Evolutionary conservation across 2,329 filamentous ascomycete species (phyloP).

Genomic region (Rhynchosporium secalis): DNA sequence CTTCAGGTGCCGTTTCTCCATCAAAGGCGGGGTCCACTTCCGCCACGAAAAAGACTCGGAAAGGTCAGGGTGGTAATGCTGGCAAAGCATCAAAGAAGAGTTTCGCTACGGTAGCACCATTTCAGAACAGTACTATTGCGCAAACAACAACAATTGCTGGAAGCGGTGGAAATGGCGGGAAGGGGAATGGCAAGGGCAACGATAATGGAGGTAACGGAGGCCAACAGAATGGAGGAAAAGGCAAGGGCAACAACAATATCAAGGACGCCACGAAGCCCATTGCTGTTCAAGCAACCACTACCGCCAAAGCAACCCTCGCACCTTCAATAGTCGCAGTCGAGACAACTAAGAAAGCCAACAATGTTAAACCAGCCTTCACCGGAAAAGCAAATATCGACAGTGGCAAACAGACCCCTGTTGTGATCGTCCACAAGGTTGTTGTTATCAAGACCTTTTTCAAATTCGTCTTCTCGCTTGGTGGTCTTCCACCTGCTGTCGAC

Average conservation of each 20-base stretch:
- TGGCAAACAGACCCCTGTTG: conserved; percentile 5
- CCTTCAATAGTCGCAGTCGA: conserved; percentile 9
- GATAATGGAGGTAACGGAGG: conserved; percentile 10
- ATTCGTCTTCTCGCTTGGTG: conserved; percentile 29
- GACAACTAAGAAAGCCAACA: conserved; percentile 18
- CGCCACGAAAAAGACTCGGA: conserved; percentile 21
- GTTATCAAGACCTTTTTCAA: conserved; percentile 35
- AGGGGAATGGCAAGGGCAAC: neutral
- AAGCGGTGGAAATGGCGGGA: conserved; percentile 5
- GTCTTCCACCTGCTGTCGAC: conserved; percentile 29
- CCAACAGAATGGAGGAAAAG: conserved; percentile 1
- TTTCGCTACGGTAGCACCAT: neutral
- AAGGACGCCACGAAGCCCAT: neutral
- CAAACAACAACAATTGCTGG: conserved; percentile 10
- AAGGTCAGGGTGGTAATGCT: conserved; percentile 16
- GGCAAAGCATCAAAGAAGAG: conserved; percentile 11
- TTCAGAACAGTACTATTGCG: conserved; percentile 6
- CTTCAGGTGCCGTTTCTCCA: conserved; percentile 5
- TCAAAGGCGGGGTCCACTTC: neutral
- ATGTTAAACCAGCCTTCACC: conserved; percentile 11
- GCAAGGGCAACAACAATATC: conserved; percentile 2
- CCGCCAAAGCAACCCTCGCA: neutral
- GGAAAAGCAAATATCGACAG: conserved; percentile 2
- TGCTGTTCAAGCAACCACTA: neutral
- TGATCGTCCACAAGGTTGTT: conserved; percentile 26